Conservation (phyloP, 768 basidiomycete genomes). For the Mycena floridula region DNA sequence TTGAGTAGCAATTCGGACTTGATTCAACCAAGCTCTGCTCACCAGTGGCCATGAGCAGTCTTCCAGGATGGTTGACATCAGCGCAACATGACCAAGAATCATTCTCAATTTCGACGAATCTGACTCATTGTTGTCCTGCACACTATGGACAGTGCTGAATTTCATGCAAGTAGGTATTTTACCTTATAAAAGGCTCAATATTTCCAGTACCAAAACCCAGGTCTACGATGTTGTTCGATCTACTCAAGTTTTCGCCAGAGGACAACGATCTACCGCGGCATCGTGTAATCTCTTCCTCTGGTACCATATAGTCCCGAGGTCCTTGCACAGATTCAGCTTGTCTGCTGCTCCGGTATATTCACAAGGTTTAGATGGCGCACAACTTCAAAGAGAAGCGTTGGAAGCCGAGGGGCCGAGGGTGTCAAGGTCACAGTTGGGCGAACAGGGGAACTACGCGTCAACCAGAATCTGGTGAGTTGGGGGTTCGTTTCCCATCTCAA, state of each 20-base stretch:
- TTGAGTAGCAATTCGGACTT: constrained; percentile 1
- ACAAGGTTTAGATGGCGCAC: constrained; percentile 65
- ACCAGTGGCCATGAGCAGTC: constrained; percentile 10
- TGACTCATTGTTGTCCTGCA: too few relatives aligned
- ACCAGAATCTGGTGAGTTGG: constrained; percentile 44
- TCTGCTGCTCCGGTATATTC: too few relatives aligned
- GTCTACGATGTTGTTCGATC: constrained; percentile 69
- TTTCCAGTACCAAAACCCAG: constrained; percentile 25
- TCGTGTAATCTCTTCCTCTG: constrained; percentile 65
- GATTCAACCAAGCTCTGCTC: background rate
- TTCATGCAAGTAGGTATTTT: constrained; percentile 44
- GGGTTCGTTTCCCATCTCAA: too few relatives aligned
- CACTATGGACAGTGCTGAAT: constrained; percentile 60
- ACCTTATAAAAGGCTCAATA: background rate
- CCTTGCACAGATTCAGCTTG: constrained; percentile 78
- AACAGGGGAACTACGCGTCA: constrained; percentile 53
- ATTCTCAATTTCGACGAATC: too few relatives aligned
- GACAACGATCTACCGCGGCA: constrained; percentile 70
- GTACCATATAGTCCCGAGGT: constrained; percentile 75
- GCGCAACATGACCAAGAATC: too few relatives aligned
- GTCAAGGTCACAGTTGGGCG: constrained; percentile 62
- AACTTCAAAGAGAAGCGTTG: constrained; percentile 67
- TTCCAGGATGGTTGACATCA: too few relatives aligned
- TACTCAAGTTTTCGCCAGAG: constrained; percentile 67
- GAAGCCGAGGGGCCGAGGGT: constrained; percentile 77